A percentile compares a stretch with the other conserved stretches of the same genome.
These are phyloP conservation scores for Melastoma malabathricum DNA, from an alignment of 345 rosid species.

Conservation along the genomic window DNA sequence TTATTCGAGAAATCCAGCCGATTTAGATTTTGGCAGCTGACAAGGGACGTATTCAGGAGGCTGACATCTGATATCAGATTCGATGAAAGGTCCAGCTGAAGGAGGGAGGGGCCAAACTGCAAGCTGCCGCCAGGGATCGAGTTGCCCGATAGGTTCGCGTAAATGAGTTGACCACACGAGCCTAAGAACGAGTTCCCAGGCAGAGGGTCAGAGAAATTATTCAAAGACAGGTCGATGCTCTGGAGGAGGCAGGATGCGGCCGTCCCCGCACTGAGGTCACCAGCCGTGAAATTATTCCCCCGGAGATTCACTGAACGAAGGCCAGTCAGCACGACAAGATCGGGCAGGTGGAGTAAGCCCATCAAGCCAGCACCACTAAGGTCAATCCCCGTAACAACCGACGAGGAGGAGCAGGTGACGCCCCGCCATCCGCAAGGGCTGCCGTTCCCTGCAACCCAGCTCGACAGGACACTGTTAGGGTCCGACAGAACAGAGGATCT, in stretches of 20 bases:
- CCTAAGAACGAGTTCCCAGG: conserved; percentile 24
- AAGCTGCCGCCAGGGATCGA: conserved; percentile 40
- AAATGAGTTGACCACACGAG: conserved; percentile 23
- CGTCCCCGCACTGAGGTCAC: conserved; percentile 21
- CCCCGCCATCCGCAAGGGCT: conserved; percentile 46
- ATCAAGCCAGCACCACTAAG: conserved; percentile 38
- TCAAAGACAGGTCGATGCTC: conserved; percentile 54
- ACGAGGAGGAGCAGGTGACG: no score
- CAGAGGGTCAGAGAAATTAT: conserved; percentile 40
- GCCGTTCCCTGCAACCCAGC: conserved; percentile 70
- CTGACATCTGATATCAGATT: conserved; percentile 35
- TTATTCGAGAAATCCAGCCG: conserved; percentile 55
- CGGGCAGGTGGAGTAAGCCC: conserved; percentile 37
- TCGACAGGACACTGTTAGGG: conserved; percentile 31
- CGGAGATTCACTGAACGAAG: conserved; percentile 36
- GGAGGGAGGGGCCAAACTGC: conserved; percentile 28
- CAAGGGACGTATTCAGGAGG: conserved; percentile 27
- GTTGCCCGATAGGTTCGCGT: conserved; percentile 41
- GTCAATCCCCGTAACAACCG: conserved; percentile 21
- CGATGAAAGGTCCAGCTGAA: conserved; percentile 43
- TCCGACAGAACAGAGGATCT: conserved; percentile 44
- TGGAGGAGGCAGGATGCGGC: conserved; percentile 28
- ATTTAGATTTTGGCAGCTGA: conserved; percentile 49
- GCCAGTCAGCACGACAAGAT: conserved; percentile 39
- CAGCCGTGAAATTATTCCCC: conserved; percentile 44